Conservation (phyloP, 805 yeast genomes). For the Schwanniomyces pseudopolymorphus region DNA sequence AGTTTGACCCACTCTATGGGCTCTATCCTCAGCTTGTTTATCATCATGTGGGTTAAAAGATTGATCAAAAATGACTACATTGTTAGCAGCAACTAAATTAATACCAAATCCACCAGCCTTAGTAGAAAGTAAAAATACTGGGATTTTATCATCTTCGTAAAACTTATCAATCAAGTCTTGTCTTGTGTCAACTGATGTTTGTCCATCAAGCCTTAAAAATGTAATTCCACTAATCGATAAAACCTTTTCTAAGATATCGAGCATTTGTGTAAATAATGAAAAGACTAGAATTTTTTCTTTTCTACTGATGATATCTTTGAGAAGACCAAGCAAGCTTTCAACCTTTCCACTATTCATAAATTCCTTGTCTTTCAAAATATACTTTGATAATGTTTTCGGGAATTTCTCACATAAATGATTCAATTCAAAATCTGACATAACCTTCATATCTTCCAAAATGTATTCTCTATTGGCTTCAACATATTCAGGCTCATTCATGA, state of each 20-base stretch:
- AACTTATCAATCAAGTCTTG: conserved; percentile 89
- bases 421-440: conserved; percentile 90
- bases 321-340: conserved; percentile 49
- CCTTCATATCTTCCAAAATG: conserved; percentile 91
- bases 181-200: conserved; percentile 87
- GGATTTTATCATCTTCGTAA: conserved; percentile 76
- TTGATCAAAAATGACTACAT: conserved; percentile 88
- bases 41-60: conserved; percentile 98
- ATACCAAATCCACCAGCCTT: conserved; percentile 99
- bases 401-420: conserved; percentile 71
- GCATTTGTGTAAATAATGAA: conserved; percentile 88
- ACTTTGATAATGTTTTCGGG: conserved; percentile 60
- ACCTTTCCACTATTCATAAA: conserved; percentile 79
- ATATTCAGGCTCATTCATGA: conserved; percentile 81
- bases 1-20: conserved; percentile 95
- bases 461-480: conserved; percentile 71
- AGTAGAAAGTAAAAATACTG: conserved; percentile 85
- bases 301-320: conserved; percentile 54
- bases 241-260: conserved; percentile 82
- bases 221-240: conserved; percentile 62
- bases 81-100: conserved; percentile 91
- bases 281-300: conserved; percentile 76
- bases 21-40: conserved; percentile 97
- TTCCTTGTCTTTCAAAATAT: conserved; percentile 50
- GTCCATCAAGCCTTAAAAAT: conserved; percentile 89